Conservation (phyloP, 305 asterid species). For the Nicotiana rustica region DNA sequence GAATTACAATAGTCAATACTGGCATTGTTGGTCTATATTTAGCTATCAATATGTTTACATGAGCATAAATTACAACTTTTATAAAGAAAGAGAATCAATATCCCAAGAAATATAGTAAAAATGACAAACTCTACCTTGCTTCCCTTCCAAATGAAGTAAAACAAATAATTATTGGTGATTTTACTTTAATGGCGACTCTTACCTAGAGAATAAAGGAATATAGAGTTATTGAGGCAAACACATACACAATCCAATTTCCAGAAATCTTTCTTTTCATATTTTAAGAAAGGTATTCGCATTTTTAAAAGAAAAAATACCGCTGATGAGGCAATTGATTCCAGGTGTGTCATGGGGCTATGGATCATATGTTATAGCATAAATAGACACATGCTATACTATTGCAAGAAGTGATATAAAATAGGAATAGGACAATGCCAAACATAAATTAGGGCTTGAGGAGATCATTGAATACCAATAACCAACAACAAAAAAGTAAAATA, state of each 20-base stretch:
- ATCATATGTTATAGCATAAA: no score
- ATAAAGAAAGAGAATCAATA: neutral
- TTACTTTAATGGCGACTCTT: conserved; percentile 94
- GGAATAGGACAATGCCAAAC: no score
- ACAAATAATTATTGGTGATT: conserved; percentile 95
- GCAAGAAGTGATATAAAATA: no score
- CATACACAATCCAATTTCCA: neutral
- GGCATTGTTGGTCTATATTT: conserved; percentile 99
- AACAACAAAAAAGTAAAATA: no score
- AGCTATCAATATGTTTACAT: conserved; percentile 74
- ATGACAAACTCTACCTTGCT: conserved; percentile 63
- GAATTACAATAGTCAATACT: conserved; percentile 89
- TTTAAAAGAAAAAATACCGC: conserved; percentile 60
- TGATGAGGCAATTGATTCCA: conserved; percentile 93
- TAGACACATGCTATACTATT: no score
- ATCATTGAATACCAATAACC: no score
- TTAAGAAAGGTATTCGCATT: neutral
- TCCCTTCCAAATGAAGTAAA: conserved; percentile 98
- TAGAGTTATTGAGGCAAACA: neutral
- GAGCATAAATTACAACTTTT: conserved; percentile 2
- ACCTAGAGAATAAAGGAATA: conserved; percentile 54
- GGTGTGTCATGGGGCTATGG: conserved; percentile 70
- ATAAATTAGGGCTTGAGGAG: no score
- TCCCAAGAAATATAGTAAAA: neutral
- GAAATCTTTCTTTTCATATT: neutral